Evolutionary conservation across 1,284 basidiomycete genomes (phyloP).

Genomic region (Rhodotorula sp.): DNA sequence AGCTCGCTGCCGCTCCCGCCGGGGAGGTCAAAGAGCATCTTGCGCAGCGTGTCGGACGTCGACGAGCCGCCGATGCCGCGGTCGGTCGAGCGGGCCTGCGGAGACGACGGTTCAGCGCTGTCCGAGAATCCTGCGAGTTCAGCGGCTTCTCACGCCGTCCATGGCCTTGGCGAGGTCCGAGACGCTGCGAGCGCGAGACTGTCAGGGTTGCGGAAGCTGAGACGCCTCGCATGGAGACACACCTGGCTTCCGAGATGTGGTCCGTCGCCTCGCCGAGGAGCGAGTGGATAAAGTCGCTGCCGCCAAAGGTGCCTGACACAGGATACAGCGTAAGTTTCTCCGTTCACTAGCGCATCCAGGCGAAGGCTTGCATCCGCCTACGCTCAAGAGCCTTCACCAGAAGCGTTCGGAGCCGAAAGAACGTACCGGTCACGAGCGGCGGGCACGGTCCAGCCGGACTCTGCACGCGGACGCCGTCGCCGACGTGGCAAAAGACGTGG

Average conservation of each 20-base stretch:
- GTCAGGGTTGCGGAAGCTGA: not conserved
- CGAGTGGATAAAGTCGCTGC: conserved; percentile 70
- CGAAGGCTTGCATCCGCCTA: too few relatives aligned
- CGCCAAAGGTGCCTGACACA: conserved; percentile 61
- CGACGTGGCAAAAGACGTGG: conserved; percentile 86
- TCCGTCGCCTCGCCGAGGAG: conserved; percentile 46
- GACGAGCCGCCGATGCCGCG: conserved; percentile 25
- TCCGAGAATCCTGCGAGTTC: too few relatives aligned
- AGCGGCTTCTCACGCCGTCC: conserved; percentile 52
- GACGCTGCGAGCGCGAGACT: conserved; percentile 60
- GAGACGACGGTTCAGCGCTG: too few relatives aligned
- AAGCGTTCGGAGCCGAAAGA: not conserved
- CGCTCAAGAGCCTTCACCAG: too few relatives aligned
- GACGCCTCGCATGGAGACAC: not conserved
- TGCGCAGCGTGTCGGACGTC: conserved; percentile 40
- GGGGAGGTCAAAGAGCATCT: conserved; percentile 54
- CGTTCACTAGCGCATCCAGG: too few relatives aligned
- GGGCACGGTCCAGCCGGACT: conserved; percentile 76
- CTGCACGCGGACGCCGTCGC: conserved; percentile 73
- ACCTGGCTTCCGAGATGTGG: conserved; percentile 59
- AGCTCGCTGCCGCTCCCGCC: conserved; percentile 60
- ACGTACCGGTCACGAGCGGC: conserved; percentile 80
- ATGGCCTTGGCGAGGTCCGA: conserved; percentile 81
- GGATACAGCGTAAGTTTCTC: not conserved
- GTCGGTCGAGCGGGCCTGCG: conserved; percentile 20